A percentile compares a stretch with the other conserved stretches of the same genome.
phyloP scores from a whole-genome alignment of 257 asterid species.

The Knoxia roxburghii region DNA sequence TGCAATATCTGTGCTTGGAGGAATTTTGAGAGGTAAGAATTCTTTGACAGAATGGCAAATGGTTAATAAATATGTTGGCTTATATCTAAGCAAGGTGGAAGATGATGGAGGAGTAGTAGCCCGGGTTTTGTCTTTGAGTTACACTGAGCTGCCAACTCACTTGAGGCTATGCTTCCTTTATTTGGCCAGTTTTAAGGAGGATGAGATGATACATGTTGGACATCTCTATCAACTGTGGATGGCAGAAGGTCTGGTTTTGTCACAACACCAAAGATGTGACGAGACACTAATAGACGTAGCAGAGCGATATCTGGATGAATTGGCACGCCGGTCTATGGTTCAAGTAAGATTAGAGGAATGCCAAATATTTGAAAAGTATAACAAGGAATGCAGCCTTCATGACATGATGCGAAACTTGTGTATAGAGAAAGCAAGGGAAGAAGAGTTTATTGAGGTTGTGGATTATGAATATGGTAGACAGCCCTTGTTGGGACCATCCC shows the following conservation, averaged over 20 bases:
- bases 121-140: slow-evolving; percentile 16
- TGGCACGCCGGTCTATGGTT: slow-evolving; percentile 14
- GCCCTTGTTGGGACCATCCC: neutral
- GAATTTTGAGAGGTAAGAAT: slow-evolving; percentile 13
- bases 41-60: slow-evolving; percentile 16
- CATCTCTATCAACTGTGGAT: too few relatives aligned
- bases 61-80: too few relatives aligned
- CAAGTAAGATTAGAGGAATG: neutral
- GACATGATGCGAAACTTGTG: slow-evolving; percentile 8
- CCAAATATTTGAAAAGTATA: too few relatives aligned
- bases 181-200: too few relatives aligned
- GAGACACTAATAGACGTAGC: slow-evolving; percentile 24
- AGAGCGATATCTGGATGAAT: slow-evolving; percentile 13
- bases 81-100: slow-evolving; percentile 4
- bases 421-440: slow-evolving; percentile 15
- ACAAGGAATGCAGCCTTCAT: too few relatives aligned
- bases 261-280: neutral
- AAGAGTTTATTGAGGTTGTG: slow-evolving; percentile 3
- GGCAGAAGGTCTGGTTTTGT: too few relatives aligned
- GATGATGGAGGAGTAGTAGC: slow-evolving; percentile 4
- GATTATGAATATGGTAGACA: neutral
- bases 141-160: slow-evolving; percentile 18
- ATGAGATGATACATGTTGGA: too few relatives aligned
- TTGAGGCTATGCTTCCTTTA: slow-evolving; percentile 22
- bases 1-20: slow-evolving; percentile 18